Base-by-base conservation (phyloP, 73 alveolate genomes). In the Tetrahymena borealis region DNA sequence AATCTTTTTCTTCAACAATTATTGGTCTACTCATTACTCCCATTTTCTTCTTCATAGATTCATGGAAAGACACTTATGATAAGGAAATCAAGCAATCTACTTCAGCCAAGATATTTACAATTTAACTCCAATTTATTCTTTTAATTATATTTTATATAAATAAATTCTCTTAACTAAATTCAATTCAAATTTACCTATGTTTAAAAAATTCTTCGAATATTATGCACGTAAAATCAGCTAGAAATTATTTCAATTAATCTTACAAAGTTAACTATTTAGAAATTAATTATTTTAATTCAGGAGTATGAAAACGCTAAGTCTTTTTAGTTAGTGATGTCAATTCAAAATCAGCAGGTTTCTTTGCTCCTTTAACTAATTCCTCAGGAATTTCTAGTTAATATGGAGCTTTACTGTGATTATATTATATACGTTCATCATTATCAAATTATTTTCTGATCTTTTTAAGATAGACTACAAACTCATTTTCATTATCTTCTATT, bases 311-410 rank as follows among this genome's bases (percentile, higher is more conserved):
- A 40, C 97, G 94, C 33, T 94, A 78, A 38, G 38, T 94, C 39
- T 95, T 96, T 35, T 92, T 90, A 39, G 97, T 94, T 39, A 96
- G 90, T 20, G 98, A 96, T 0, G 99, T 96, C 78, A 96, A 94
- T 32, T 97, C 99, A 91, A 96, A 97, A 40, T 97, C 97, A n/a
- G 79, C 92, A 40, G 99, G 99, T 91, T 95, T 96, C 40, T 94
- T 93, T 11, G 91, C 93, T 37, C 96, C 97, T 78, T 94, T 94
- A 1, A 96, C 97, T n/a, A 90, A 90, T 28, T 91, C 96, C 15
- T 60, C 91, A 15, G 99, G 99, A 39, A 97, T 91, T 77, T 97
- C 99, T 3, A 97, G 77, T 92, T 94, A 96, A 78, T 94, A 97
- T n/a, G 98, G 78, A 35, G 78, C 94, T 93, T 97, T 97, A 3